Evolutionary conservation across 306 rosid genomes (phyloP), one percentile per base, ranked within the genome.

Genomic region (Quercus rubra): DNA sequence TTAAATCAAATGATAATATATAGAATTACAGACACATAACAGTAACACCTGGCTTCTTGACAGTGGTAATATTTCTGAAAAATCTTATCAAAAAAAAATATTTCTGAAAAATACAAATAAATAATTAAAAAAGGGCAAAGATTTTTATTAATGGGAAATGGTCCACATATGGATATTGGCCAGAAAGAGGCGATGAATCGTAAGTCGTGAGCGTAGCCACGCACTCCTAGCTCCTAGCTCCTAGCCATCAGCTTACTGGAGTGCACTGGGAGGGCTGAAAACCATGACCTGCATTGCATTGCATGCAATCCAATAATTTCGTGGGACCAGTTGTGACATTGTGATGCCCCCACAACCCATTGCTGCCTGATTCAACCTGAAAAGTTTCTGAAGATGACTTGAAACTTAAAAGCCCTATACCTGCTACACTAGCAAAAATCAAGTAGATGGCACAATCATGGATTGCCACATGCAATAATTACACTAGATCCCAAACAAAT

Each of bases 331-430:
- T 62, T 63, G 46, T 7, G 10, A 38, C 43, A 7, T 38, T 38
- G 46, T 46, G 74, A 20, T 81, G 52, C 71, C 41, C 41, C 7
- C 38, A 1, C 38, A 33, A 5, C 1, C 52, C 57, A 5, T 43
- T 33, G 52, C 55, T 17, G 43, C 43, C 43, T 38, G 10, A 27
- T 49, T 52, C 74, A 76, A 73, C 78, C 75, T 69, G 49, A 67
- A 71, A 55, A 35, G 56, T 59, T 71, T 62, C 41, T 21, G 76
- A 83, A 82, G 77, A 81, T 70, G 83, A 80, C 90, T 15, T 78
- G 80, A 78, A 38, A 75, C 71, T 78, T 81, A 79, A 90, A 86
- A 74, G 77, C 77, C 55, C 80, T 7, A 28, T 67, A 87, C 86
- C 88, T 78, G 85, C 87, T 76, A 77, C 87, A 25, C 80, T 83